Base-by-base conservation (phyloP, 306 rosid species). In the Dalbergia cultrata region DNA sequence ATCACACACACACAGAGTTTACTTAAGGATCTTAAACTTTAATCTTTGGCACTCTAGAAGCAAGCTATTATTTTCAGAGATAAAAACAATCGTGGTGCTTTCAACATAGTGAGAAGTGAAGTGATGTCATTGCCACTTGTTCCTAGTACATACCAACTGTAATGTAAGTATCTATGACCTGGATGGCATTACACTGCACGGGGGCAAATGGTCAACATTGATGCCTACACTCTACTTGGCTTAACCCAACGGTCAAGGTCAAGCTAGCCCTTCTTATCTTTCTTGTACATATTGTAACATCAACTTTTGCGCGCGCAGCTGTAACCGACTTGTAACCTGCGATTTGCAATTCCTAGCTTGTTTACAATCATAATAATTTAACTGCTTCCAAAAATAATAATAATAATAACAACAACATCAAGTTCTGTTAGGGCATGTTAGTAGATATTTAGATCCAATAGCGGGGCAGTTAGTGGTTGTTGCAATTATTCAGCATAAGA, bases 161-260 rank as follows among this genome's bases (percentile, higher is more conserved):
- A 66, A 18, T 64, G 64, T 41, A 62, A 13, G 66, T 37, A 8
- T 17, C 16, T 16, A 59, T 75, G 80, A 81, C 35, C 85, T 75
- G 81, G 69, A 58, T 19, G 45, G 17, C 76, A 81, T 67, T 81
- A 75, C 64, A 47, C 14, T 65, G 5, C 7, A 37, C 8, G 17
- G 66, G 17, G 49, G n/a, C 67, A 77, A 77, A 66, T 77, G 33
- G 75, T 77, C 75, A 77, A 56, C 57, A 77, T 21, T 18, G 31
- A 19, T 52, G 39, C 2, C 72, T 37, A 35, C 56, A 50, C 22
- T 7, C 81, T 37, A 52, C 66, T 57, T 58, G 66, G 61, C 64
- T 60, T 80, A 4, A 17, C 75, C 56, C 37, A 50, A 5, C 17
- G 13, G 5, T 47, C 19, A 12, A 44, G 53, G 6, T 70, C 64